A percentile compares a stretch with the other conserved stretches of the same genome.
Evolutionary conservation across 2,329 filamentous ascomycete genomes (phyloP).

Genomic region (Fusarium scirpi): DNA sequence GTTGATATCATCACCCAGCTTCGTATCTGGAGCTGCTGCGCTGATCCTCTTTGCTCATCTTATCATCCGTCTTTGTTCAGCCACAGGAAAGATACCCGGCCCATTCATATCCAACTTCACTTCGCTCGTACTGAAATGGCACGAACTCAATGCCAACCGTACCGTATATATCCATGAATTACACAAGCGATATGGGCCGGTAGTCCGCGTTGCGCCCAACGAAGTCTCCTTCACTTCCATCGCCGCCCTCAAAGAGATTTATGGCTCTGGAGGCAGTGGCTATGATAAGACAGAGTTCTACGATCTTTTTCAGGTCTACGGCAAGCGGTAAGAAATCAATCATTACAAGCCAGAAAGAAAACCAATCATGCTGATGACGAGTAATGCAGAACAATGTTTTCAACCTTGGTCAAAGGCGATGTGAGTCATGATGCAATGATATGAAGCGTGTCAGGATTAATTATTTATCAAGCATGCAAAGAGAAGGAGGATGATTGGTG

Average conservation of each 20-base stretch:
- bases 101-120: constrained; percentile 62
- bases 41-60: constrained; percentile 47
- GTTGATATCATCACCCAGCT: constrained; percentile 48
- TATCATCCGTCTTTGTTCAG: constrained; percentile 49
- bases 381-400: constrained; percentile 67
- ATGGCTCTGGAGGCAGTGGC: constrained; percentile 70
- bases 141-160: constrained; percentile 66
- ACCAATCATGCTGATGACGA: constrained; percentile 5
- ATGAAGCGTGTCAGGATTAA: not conserved
- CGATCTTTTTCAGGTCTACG: constrained; percentile 69
- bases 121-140: constrained; percentile 64
- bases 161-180: constrained; percentile 67
- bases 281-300: constrained; percentile 76
- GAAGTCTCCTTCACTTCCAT: constrained; percentile 70
- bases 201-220: constrained; percentile 67
- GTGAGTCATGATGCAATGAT: constrained; percentile 51
- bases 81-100: constrained; percentile 60
- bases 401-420: constrained; percentile 65
- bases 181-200: constrained; percentile 67
- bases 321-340: constrained; percentile 59
- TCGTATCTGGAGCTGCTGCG: constrained; percentile 39
- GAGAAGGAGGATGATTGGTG: constrained; percentile 72
- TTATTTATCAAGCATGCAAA: constrained; percentile 65
- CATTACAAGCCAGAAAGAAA: not conserved
- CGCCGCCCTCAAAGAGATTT: constrained; percentile 71